Evolutionary conservation across 2,329 filamentous ascomycete genomes (phyloP).

Genomic region (Fusarium sublunatum): DNA sequence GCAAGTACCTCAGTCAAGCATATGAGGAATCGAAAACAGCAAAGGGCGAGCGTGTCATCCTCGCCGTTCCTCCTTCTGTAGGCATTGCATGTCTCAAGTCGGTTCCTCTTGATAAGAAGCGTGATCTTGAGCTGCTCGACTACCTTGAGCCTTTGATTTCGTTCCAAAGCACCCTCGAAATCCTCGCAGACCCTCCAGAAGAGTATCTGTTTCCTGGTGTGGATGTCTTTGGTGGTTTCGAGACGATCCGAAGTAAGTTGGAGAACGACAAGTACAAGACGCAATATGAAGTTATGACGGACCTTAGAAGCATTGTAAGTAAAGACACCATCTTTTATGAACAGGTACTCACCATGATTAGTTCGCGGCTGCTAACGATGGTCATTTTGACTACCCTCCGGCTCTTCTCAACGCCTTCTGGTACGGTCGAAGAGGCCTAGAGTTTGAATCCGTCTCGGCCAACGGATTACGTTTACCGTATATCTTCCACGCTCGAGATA

Average conservation of each 20-base stretch:
- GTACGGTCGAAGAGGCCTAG: conserved; percentile 29
- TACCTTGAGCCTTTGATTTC: conserved; percentile 34
- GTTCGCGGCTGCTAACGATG: conserved; percentile 40
- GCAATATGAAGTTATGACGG: conserved; percentile 43
- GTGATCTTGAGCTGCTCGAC: conserved; percentile 40
- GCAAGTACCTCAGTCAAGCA: conserved; percentile 30
- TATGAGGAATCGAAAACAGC: conserved; percentile 26
- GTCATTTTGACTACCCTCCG: conserved; percentile 42
- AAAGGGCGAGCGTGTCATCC: conserved; percentile 13
- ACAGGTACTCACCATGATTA: conserved; percentile 13
- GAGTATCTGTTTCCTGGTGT: conserved; percentile 42
- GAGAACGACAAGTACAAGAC: conserved; percentile 31
- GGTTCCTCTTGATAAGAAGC: conserved; percentile 41
- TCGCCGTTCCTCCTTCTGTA: conserved; percentile 35
- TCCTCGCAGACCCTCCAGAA: conserved; percentile 38
- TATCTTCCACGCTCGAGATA: conserved; percentile 36
- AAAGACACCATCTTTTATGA: accelerated
- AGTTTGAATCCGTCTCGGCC: conserved; percentile 33
- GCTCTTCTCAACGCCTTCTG: conserved; percentile 38
- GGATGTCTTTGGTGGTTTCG: conserved; percentile 37
- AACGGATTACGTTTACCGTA: conserved; percentile 33
- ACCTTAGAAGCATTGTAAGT: conserved; percentile 42
- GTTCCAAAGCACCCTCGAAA: conserved; percentile 43
- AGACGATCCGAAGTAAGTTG: conserved; percentile 32
- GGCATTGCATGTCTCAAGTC: conserved; percentile 43